phyloP scores from a whole-genome alignment of 208 protist species.

The Zelonia costaricensis region DNA sequence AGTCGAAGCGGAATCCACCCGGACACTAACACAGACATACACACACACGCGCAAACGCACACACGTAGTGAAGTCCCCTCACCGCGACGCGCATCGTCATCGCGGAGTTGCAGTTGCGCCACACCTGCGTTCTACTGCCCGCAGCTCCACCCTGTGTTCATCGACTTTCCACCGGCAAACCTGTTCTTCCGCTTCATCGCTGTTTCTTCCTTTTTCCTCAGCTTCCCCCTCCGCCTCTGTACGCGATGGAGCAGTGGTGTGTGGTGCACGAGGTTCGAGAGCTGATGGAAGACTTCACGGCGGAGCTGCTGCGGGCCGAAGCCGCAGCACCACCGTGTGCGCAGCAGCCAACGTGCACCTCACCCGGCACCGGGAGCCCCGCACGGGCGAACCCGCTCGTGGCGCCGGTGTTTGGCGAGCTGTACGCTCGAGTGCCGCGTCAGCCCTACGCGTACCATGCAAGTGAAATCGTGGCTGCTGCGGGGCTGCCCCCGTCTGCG shows the following conservation, averaged over 20 bases:
- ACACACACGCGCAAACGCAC: no score
- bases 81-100: no score
- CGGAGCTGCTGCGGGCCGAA: slow-evolving; percentile 5
- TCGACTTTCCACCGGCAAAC: no score
- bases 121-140: no score
- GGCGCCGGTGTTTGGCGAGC: slow-evolving; percentile 4
- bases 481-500: no score
- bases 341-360: background rate
- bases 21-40: no score
- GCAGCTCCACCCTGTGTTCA: no score
- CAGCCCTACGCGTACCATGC: slow-evolving; percentile 10
- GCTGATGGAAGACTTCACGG: slow-evolving; percentile 12
- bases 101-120: no score
- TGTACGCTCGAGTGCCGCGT: slow-evolving; percentile 2
- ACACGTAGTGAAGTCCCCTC: no score
- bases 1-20: no score
- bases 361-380: background rate
- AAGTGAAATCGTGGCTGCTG: slow-evolving; percentile 7
- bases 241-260: slow-evolving; percentile 10
- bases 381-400: no score
- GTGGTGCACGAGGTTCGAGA: slow-evolving; percentile 5
- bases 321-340: background rate
- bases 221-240: background rate
- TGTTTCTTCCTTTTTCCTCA: background rate
- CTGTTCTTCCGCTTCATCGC: no score